Evolutionary conservation across 805 yeast genomes (phyloP).

Genomic region (Debaryomyces tyrocola): DNA sequence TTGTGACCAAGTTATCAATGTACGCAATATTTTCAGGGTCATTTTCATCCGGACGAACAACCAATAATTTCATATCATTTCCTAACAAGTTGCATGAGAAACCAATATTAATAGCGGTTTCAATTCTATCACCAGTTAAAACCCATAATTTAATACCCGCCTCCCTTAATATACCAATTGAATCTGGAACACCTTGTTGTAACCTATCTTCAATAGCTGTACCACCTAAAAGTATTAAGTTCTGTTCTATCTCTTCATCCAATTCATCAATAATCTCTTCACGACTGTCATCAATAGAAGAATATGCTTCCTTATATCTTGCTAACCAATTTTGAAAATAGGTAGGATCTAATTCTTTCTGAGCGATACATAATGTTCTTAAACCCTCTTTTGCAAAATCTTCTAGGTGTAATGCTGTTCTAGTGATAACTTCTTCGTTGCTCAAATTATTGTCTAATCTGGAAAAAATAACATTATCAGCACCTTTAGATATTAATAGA

Average conservation of each 20-base stretch:
- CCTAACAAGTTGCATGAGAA: slow-evolving; percentile 72
- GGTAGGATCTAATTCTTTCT: slow-evolving; percentile 45
- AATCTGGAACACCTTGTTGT: slow-evolving; percentile 76
- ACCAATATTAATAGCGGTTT: slow-evolving; percentile 82
- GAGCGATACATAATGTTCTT: slow-evolving; percentile 72
- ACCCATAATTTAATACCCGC: slow-evolving; percentile 87
- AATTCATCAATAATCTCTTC: slow-evolving; percentile 56
- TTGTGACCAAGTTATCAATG: slow-evolving; percentile 41
- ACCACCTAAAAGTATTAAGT: slow-evolving; percentile 63
- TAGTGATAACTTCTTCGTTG: slow-evolving; percentile 45
- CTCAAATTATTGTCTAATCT: slow-evolving; percentile 32
- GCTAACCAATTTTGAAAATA: slow-evolving; percentile 55
- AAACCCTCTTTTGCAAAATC: slow-evolving; percentile 76
- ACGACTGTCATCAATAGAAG: slow-evolving; percentile 55
- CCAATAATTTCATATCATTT: slow-evolving; percentile 66
- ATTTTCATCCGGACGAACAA: slow-evolving; percentile 58
- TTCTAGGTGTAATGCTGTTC: slow-evolving; percentile 64
- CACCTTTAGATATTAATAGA: slow-evolving; percentile 65
- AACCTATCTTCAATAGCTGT: slow-evolving; percentile 81
- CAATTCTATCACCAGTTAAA: slow-evolving; percentile 78
- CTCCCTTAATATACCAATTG: slow-evolving; percentile 61
- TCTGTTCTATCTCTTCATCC: slow-evolving; percentile 59
- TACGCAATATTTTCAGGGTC: slow-evolving; percentile 45
- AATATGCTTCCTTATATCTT: slow-evolving; percentile 56
- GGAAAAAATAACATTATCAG: slow-evolving; percentile 66